These are phyloP conservation scores for Globisporangium spinosum DNA, from an alignment of 352 stramenopile species.

Conservation along the genomic window DNA sequence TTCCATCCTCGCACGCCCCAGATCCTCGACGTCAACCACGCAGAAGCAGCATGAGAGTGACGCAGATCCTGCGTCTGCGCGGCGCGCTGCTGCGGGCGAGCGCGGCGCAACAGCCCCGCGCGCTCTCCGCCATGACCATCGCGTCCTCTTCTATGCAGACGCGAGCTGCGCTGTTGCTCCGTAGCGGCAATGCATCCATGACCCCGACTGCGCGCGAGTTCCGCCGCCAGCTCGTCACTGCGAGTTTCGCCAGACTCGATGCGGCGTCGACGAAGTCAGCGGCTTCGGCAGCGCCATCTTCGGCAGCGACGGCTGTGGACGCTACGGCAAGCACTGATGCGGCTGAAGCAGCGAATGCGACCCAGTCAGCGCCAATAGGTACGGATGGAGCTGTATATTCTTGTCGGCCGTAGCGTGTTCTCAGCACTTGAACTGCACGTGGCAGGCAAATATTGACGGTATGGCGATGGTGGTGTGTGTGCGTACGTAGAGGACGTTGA, in stretches of 20 bases:
- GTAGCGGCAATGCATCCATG: not conserved
- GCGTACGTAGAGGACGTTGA: conserved; percentile 15
- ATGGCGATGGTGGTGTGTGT: not conserved
- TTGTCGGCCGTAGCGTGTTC: not conserved
- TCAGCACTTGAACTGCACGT: too few species aligned
- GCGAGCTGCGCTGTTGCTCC: not conserved
- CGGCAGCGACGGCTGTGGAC: too few species aligned
- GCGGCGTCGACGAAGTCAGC: not conserved
- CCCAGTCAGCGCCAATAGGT: not conserved
- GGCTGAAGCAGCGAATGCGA: not conserved
- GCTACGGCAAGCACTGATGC: not conserved
- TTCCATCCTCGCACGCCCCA: not conserved
- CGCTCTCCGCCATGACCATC: not conserved
- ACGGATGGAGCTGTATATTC: not conserved
- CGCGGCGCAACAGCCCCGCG: not conserved
- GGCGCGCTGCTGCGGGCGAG: conserved; percentile 1
- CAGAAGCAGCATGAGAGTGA: conserved; percentile 7
- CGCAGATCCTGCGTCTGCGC: conserved; percentile 11
- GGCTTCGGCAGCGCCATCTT: too few species aligned
- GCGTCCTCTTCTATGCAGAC: not conserved
- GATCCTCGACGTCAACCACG: not conserved
- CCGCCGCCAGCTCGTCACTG: conserved; percentile 6
- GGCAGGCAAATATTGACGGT: not conserved
- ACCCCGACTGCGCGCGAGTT: conserved; percentile 1
- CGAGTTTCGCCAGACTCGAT: conserved; percentile 5